phyloP scores from a whole-genome alignment of 2,329 filamentous ascomycete species.

The Helicocarpus griseus region DNA sequence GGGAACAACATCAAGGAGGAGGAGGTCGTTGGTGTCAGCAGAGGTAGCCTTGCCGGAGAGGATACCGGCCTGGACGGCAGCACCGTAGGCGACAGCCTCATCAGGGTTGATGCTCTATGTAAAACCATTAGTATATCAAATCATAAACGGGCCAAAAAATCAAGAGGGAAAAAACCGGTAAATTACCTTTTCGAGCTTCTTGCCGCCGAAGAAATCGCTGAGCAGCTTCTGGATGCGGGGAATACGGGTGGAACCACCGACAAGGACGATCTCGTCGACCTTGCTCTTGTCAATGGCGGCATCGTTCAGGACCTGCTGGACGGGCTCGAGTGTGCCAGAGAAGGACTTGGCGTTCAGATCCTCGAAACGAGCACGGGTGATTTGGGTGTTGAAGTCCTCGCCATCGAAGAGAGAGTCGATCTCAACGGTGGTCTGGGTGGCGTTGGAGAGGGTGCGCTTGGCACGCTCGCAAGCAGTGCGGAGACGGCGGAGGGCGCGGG shows the following conservation, averaged over 20 bases:
- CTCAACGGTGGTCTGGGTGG: constrained; percentile 94
- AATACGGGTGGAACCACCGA: constrained; percentile 98
- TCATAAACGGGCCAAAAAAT: not conserved
- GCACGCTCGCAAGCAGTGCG: constrained; percentile 98
- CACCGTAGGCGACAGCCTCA: constrained; percentile 97
- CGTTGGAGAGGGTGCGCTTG: constrained; percentile 97
- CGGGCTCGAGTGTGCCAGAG: constrained; percentile 84
- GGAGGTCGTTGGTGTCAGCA: constrained; percentile 85
- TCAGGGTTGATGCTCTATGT: constrained; percentile 87
- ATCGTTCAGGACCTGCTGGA: constrained; percentile 95
- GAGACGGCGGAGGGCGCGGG: constrained; percentile 89
- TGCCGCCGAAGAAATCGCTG: constrained; percentile 97
- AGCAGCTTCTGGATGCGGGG: constrained; percentile 98
- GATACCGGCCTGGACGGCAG: constrained; percentile 96
- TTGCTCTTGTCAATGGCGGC: constrained; percentile 75
- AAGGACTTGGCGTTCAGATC: constrained; percentile 96
- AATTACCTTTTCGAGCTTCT: constrained; percentile 89
- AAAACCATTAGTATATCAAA: constrained; percentile 3
- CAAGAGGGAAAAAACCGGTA: not conserved
- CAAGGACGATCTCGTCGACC: constrained; percentile 97
- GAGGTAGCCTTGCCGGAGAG: constrained; percentile 96
- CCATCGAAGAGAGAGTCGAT: constrained; percentile 98
- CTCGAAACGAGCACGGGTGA: constrained; percentile 98
- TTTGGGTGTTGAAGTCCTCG: constrained; percentile 92
- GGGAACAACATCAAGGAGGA: constrained; percentile 91